Evolutionary conservation across 2,329 filamentous ascomycete genomes (phyloP).

Genomic region (Colletotrichum sp.): DNA sequence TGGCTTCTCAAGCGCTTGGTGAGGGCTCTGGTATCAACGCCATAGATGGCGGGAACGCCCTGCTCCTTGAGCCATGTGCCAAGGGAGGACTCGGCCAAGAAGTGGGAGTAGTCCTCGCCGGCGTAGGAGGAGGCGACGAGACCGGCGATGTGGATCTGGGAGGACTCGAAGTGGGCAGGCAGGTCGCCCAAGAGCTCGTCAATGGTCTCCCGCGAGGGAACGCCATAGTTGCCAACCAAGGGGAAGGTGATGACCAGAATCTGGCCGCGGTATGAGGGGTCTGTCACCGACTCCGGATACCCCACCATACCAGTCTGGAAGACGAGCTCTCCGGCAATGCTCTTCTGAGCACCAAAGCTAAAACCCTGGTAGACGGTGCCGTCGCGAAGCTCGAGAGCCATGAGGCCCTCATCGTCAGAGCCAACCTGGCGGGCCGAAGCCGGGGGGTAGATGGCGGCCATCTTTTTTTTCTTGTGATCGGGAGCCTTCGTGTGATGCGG

Average conservation of each 20-base stretch:
- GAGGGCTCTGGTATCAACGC: conserved; percentile 89
- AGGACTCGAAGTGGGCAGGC: conserved; percentile 92
- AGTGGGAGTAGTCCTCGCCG: conserved; percentile 95
- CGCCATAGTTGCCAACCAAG: conserved; percentile 95
- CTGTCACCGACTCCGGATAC: conserved; percentile 92
- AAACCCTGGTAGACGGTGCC: conserved; percentile 90
- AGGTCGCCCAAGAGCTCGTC: conserved; percentile 86
- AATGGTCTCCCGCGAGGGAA: conserved; percentile 83
- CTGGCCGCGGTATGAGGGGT: conserved; percentile 88
- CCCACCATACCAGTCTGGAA: conserved; percentile 99
- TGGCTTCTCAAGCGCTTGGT: conserved; percentile 94
- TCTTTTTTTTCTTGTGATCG: conserved; percentile 24
- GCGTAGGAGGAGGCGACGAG: conserved; percentile 91
- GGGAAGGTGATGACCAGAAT: conserved; percentile 97
- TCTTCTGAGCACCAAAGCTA: conserved; percentile 96
- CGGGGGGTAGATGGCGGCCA: conserved; percentile 51
- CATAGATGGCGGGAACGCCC: conserved; percentile 91
- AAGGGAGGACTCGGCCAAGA: conserved; percentile 87
- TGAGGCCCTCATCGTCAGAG: conserved; percentile 62
- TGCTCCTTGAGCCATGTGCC: conserved; percentile 97
- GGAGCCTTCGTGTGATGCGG: conserved; percentile 1
- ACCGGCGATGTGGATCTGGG: conserved; percentile 91
- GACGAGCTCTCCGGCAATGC: conserved; percentile 93
- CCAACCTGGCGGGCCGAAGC: conserved; percentile 65
- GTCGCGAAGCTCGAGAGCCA: conserved; percentile 93